A percentile compares a stretch with the other conserved stretches of the same genome.
These are phyloP conservation scores for Ilyonectria sp. DNA, from an alignment of 2,329 filamentous ascomycete species.

Conservation along the genomic window DNA sequence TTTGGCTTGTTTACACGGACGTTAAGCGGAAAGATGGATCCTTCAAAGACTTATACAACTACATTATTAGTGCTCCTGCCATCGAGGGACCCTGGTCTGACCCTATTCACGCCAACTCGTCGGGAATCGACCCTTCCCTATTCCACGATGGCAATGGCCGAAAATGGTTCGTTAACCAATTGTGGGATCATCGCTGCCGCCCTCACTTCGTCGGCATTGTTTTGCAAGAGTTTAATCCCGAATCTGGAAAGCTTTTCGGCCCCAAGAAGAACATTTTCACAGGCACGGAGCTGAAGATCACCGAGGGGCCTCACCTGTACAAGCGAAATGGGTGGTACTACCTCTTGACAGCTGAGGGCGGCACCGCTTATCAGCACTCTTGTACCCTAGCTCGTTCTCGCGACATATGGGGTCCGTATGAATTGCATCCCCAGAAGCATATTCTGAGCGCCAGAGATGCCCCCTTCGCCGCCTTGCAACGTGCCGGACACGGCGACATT, in stretches of 20 bases:
- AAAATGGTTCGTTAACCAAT: conserved; percentile 72
- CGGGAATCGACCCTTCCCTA: conserved; percentile 73
- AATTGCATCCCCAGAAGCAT: conserved; percentile 70
- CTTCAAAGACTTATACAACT: conserved; percentile 76
- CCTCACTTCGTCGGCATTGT: conserved; percentile 70
- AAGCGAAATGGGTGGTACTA: conserved; percentile 73
- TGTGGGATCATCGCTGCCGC: conserved; percentile 67
- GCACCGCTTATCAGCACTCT: conserved; percentile 73
- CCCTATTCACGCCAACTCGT: conserved; percentile 71
- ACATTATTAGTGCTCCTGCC: conserved; percentile 68
- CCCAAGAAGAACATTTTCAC: conserved; percentile 69
- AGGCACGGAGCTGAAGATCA: conserved; percentile 68
- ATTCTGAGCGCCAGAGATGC: conserved; percentile 68
- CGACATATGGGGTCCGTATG: conserved; percentile 73
- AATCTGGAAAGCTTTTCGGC: conserved; percentile 66
- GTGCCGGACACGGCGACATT: conserved; percentile 68
- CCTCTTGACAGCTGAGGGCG: conserved; percentile 72
- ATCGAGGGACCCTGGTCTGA: conserved; percentile 75
- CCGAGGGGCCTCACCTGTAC: conserved; percentile 73
- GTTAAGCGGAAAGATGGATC: conserved; percentile 78
- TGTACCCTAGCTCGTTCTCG: conserved; percentile 70
- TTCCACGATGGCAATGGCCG: conserved; percentile 70
- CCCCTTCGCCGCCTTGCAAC: conserved; percentile 64
- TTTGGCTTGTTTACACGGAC: conserved; percentile 77
- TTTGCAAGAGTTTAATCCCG: conserved; percentile 70